These are phyloP conservation scores for Candida hungchunana DNA, from an alignment of 805 yeast species.

Conservation along the genomic window DNA sequence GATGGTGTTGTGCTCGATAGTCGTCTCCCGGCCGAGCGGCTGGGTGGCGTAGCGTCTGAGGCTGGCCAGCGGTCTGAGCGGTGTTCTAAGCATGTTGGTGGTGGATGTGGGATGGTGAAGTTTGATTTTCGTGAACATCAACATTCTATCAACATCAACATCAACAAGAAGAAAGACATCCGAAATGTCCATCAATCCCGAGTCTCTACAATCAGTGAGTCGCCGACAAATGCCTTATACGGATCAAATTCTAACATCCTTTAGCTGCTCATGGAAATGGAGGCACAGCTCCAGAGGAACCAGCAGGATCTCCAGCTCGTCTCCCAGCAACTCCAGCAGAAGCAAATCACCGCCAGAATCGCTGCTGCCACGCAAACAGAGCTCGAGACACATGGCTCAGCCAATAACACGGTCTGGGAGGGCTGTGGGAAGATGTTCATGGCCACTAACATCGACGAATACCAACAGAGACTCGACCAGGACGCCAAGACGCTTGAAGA, in stretches of 20 bases:
- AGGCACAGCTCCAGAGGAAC: slow-evolving; percentile 54
- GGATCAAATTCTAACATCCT: not conserved
- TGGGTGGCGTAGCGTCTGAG: not conserved
- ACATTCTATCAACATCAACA: too few relatives aligned
- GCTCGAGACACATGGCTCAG: slow-evolving; percentile 35
- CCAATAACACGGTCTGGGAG: slow-evolving; percentile 64
- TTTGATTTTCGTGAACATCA: too few relatives aligned
- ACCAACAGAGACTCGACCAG: slow-evolving; percentile 42
- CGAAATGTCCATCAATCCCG: not conserved
- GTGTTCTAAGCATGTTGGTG: too few relatives aligned
- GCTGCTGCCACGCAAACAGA: slow-evolving; percentile 46
- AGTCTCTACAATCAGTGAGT: too few relatives aligned
- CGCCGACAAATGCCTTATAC: too few relatives aligned
- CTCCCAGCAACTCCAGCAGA: slow-evolving; percentile 35
- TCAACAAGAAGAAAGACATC: too few relatives aligned
- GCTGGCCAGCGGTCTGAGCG: not conserved
- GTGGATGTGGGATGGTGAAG: too few relatives aligned
- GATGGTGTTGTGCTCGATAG: slow-evolving; percentile 10
- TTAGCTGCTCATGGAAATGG: slow-evolving; percentile 59
- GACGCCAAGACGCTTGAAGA: slow-evolving; percentile 57
- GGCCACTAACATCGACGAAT: slow-evolving; percentile 37
- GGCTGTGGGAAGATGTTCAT: slow-evolving; percentile 80
- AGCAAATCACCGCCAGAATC: slow-evolving; percentile 8
- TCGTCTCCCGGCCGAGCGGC: slow-evolving; percentile 2
- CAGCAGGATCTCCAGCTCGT: slow-evolving; percentile 57